These are phyloP conservation scores for Yarrowia bubula DNA, from an alignment of 805 yeast species.

Conservation along the genomic window DNA sequence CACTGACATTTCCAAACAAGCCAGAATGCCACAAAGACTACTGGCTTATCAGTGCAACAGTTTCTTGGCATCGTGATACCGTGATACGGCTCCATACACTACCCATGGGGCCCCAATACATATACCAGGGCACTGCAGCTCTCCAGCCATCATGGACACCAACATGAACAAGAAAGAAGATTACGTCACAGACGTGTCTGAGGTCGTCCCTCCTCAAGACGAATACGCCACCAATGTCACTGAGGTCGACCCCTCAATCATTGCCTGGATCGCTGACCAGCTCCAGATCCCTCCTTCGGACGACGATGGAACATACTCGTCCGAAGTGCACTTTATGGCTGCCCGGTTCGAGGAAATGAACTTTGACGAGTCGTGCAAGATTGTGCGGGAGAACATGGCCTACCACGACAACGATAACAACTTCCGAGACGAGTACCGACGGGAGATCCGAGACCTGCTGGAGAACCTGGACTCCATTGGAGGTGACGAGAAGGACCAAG, in stretches of 20 bases:
- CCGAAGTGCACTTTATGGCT: constrained; percentile 42
- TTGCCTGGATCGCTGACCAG: constrained; percentile 14
- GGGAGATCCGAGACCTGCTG: constrained; percentile 2
- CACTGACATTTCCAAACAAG: background rate
- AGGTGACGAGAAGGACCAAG: background rate
- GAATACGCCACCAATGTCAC: background rate
- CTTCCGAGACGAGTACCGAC: constrained; percentile 39
- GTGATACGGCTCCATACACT: constrained; percentile 11
- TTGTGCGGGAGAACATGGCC: constrained; percentile 44
- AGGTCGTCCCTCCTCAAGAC: background rate
- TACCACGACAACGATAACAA: constrained; percentile 51
- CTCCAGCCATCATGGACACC: background rate
- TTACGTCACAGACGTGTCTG: background rate
- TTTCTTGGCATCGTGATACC: constrained; percentile 2
- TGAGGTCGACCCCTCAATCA: background rate
- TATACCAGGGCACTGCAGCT: background rate
- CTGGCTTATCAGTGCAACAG: background rate
- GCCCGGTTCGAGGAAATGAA: constrained; percentile 43
- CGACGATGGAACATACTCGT: constrained; percentile 13
- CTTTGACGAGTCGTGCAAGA: constrained; percentile 43
- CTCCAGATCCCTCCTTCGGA: constrained; percentile 15
- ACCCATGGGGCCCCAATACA: background rate
- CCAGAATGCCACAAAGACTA: background rate
- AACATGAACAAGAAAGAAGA: background rate
- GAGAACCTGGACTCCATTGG: background rate